Base-by-base conservation (phyloP, 768 basidiomycete species). In the Trichaptum fuscoviolaceum region DNA sequence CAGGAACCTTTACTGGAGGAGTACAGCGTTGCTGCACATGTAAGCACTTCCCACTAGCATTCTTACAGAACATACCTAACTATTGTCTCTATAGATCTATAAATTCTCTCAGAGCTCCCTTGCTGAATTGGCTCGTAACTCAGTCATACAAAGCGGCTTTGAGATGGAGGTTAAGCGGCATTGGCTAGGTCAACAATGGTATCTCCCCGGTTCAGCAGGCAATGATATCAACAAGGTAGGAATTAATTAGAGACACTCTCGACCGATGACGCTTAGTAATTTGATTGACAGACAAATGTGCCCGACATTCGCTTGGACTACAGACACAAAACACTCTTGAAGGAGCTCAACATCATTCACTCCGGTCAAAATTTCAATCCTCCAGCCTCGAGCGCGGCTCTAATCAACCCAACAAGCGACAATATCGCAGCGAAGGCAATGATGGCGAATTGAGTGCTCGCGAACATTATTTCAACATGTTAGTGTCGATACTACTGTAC, bases 91-190 rank as follows among this genome's bases (percentile, higher is more conserved):
- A 58, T 72, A 97, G 90, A 99, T 99, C 67, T 97, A 98, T 78
- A 99, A 98, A 78, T 79, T 99, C 63, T 93, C 96, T 0, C 96
- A 94, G 75, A 92, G 91, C 70, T 95, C 93, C 0, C 81, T 99
- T 66, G 97, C 96, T 15, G 97, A 99, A 77, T 85, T 99, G 12
- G 97, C 97, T n/a, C 88, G 97, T 58, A 99, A 99, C 79, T 96
- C 95, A 0, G 97, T 99, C 35, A 82, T 91, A 60, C 97, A 99
- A 75, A 95, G 93, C 72, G 97, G 97, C 0, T 99, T 98, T 75
- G 97, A 99, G 78, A 99, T 98, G 95, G 91, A 96, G 75, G 76
- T 98, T 72, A 99, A 99, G 79, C 89, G 93, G 10, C 95, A 93
- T 75, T 96, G 95, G 95, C 81, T 99, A 2, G 97, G 97, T 0